These are phyloP conservation scores for Russula earlei DNA, from an alignment of 768 basidiomycete genomes.

Conservation along the genomic window DNA sequence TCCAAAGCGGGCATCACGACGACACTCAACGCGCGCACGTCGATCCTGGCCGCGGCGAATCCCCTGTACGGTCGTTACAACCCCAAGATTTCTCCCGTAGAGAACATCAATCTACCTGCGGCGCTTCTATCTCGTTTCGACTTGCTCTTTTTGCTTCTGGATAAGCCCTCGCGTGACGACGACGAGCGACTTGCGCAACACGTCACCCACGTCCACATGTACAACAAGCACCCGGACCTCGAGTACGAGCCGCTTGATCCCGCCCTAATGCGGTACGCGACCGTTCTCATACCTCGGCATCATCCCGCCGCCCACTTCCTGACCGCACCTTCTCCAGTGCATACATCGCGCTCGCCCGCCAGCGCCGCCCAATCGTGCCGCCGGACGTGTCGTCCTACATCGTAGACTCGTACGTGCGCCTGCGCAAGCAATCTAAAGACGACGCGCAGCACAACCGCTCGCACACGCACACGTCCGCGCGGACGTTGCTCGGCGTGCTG, in stretches of 20 bases:
- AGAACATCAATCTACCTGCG: constrained; percentile 98
- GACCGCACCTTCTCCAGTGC: constrained; percentile 44
- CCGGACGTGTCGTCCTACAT: constrained; percentile 83
- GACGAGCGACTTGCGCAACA: constrained; percentile 95
- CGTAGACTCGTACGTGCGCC: constrained; percentile 89
- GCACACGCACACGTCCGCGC: constrained; percentile 91
- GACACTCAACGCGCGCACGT: constrained; percentile 93
- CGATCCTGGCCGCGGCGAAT: constrained; percentile 96
- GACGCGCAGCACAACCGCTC: constrained; percentile 82
- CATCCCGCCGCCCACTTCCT: constrained; percentile 1
- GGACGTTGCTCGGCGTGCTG: constrained; percentile 89
- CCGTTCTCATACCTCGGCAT: not conserved
- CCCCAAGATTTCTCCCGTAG: constrained; percentile 92
- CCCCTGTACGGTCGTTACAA: constrained; percentile 98
- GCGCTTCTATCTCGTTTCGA: constrained; percentile 96
- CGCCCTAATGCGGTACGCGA: constrained; percentile 69
- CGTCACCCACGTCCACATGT: constrained; percentile 98
- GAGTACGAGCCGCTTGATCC: constrained; percentile 82
- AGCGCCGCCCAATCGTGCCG: constrained; percentile 84
- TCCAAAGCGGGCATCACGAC: constrained; percentile 99
- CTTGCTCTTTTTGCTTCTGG: constrained; percentile 90
- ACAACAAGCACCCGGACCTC: constrained; percentile 79
- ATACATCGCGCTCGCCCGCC: constrained; percentile 88
- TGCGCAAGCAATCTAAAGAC: constrained; percentile 88
- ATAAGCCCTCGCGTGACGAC: constrained; percentile 90